Evolutionary conservation across 495 filamentous ascomycete species (phyloP).

Genomic region (Hyaloscypha finlandica): DNA sequence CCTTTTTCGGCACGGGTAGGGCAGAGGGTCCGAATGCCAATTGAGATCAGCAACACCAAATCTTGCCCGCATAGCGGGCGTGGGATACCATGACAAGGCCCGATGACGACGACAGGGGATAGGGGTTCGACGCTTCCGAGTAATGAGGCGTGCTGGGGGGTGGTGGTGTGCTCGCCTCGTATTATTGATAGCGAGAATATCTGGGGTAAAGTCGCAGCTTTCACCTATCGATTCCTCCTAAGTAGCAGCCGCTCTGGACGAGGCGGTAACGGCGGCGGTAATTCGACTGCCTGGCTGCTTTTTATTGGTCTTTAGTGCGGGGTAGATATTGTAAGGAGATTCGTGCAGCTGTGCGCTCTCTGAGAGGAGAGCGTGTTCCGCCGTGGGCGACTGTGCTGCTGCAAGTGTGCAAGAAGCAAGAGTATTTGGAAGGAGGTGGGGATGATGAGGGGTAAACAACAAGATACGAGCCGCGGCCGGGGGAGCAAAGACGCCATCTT

Average conservation of each 20-base stretch:
- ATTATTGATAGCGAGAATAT: slow-evolving; percentile 8
- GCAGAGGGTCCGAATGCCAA: neutral
- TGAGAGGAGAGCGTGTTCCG: neutral
- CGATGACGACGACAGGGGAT: neutral
- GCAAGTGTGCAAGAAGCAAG: neutral
- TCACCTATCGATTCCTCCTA: neutral
- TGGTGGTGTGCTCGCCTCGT: slow-evolving; percentile 4
- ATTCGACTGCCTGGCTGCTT: neutral
- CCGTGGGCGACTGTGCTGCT: neutral
- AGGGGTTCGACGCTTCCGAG: neutral
- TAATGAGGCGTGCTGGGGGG: neutral
- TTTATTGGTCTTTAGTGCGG: slow-evolving; percentile 8
- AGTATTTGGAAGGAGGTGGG: neutral
- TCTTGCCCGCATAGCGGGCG: neutral
- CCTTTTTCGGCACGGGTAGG: neutral
- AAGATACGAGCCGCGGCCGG: neutral
- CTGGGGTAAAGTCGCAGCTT: neutral
- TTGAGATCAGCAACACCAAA: neutral
- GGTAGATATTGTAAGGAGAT: neutral
- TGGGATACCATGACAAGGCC: neutral
- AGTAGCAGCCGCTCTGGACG: neutral
- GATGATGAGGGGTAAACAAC: neutral
- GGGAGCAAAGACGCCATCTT: neutral
- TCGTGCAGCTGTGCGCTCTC: neutral
- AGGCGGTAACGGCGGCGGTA: neutral